phyloP scores from a whole-genome alignment of 371 early-diverging fungal genomes.

The Mucor circinelloides region DNA sequence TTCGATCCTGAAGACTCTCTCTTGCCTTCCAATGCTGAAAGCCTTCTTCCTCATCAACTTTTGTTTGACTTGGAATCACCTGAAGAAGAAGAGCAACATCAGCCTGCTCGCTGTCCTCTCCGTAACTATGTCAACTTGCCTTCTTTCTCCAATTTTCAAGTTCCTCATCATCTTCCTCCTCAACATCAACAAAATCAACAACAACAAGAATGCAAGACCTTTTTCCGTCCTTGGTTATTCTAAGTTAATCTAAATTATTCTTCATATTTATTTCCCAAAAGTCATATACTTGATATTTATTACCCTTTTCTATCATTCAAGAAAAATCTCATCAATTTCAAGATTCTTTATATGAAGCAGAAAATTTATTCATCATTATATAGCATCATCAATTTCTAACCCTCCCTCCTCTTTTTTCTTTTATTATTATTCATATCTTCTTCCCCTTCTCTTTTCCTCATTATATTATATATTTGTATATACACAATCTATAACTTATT shows the following conservation, averaged over 20 bases:
- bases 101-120: conserved; percentile 21
- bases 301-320: not conserved
- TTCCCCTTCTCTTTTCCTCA: conserved; percentile 1
- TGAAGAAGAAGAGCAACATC: conserved; percentile 13
- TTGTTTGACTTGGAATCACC: conserved; percentile 34
- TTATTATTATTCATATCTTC: not conserved
- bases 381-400: conserved; percentile 3
- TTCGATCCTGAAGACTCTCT: conserved; percentile 20
- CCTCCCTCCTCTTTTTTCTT: not conserved
- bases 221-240: conserved; percentile 31
- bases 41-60: conserved; percentile 38
- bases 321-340: not conserved
- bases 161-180: not conserved
- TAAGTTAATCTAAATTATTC: conserved; percentile 5
- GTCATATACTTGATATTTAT: not conserved
- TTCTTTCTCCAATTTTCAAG: conserved; percentile 17
- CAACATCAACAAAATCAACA: conserved; percentile 7
- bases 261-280: not conserved
- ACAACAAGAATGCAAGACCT: conserved; percentile 12
- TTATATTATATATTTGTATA: conserved; percentile 11
- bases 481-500: conserved; percentile 9
- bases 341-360: not conserved
- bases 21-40: conserved; percentile 37
- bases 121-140: conserved; percentile 25
- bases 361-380: conserved; percentile 2